Evolutionary conservation across 441 rosid genomes (phyloP).

Genomic region (Populus tomentosa): DNA sequence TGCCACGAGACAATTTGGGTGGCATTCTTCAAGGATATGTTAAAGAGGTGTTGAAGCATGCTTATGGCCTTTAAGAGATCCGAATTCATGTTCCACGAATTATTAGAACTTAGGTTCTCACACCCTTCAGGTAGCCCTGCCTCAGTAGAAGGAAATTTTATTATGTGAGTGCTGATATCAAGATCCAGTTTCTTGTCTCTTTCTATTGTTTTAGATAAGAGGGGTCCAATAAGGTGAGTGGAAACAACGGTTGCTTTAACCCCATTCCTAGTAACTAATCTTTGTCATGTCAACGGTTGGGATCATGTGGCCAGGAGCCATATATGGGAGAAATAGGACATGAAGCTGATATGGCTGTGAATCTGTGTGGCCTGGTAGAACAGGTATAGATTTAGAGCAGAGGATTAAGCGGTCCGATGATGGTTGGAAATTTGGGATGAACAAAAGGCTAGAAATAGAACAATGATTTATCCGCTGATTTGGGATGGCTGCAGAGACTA

Average conservation of each 20-base stretch:
- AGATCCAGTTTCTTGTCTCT: background rate
- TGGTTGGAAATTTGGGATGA: too few species aligned
- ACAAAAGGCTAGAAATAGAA: too few species aligned
- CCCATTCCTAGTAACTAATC: conserved; percentile 8
- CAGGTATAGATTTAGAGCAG: too few species aligned
- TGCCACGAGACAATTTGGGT: conserved; percentile 10
- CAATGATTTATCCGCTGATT: too few species aligned
- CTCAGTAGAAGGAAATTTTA: conserved; percentile 14
- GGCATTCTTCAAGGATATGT: conserved; percentile 7
- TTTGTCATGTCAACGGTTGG: conserved; percentile 40
- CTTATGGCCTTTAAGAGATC: conserved; percentile 11
- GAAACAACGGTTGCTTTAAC: conserved; percentile 38
- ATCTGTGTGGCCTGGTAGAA: too few species aligned
- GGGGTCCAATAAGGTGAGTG: conserved; percentile 25
- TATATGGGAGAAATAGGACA: too few species aligned
- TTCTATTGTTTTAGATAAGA: background rate
- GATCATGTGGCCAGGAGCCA: conserved; percentile 25
- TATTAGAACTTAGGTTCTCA: background rate
- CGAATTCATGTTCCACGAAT: background rate
- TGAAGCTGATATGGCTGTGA: too few species aligned
- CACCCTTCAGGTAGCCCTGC: conserved; percentile 7
- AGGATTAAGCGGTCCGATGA: too few species aligned
- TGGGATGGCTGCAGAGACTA: too few species aligned
- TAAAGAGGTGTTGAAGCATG: conserved; percentile 22
- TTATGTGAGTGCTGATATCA: background rate